Evolutionary conservation across 108 stramenopile species (phyloP).

Genomic region (Pseudonitzschia multiseries): DNA sequence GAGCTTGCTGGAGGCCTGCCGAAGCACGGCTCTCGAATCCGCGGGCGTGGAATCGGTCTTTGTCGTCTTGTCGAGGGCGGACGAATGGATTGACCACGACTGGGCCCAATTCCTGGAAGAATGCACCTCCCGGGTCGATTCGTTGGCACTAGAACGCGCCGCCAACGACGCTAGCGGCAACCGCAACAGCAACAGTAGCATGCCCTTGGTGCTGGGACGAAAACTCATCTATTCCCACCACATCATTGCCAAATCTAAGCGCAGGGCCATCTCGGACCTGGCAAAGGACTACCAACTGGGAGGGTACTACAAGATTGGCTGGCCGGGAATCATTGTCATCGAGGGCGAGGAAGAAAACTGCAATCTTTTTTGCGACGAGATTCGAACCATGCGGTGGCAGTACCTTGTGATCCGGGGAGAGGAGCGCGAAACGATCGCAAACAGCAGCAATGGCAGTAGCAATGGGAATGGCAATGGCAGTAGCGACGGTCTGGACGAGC

Average conservation of each 20-base stretch:
- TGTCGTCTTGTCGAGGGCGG: constrained; percentile 54
- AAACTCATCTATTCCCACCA: constrained; percentile 83
- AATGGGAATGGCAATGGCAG: too few species aligned
- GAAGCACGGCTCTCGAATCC: constrained; percentile 19
- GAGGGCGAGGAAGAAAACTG: constrained; percentile 71
- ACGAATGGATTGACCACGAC: constrained; percentile 66
- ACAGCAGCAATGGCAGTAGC: too few species aligned
- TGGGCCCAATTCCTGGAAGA: constrained; percentile 41
- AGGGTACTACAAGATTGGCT: constrained; percentile 80
- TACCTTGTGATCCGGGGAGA: constrained; percentile 75
- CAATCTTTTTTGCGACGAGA: constrained; percentile 57
- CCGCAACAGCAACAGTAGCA: background rate
- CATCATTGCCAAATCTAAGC: constrained; percentile 81
- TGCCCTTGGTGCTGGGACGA: constrained; percentile 46
- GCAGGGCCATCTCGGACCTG: constrained; percentile 54
- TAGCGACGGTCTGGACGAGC: constrained; percentile 20
- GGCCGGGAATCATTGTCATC: constrained; percentile 78
- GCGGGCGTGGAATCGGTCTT: constrained; percentile 69
- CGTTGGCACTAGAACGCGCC: background rate
- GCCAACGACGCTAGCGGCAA: background rate
- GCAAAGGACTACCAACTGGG: constrained; percentile 58
- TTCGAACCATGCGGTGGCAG: constrained; percentile 70
- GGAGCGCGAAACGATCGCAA: constrained; percentile 12
- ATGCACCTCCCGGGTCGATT: background rate
- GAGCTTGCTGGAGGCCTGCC: constrained; percentile 35